These are phyloP conservation scores for Parastagonospora nodorum DNA, from an alignment of 2,329 filamentous ascomycete species.

Conservation along the genomic window DNA sequence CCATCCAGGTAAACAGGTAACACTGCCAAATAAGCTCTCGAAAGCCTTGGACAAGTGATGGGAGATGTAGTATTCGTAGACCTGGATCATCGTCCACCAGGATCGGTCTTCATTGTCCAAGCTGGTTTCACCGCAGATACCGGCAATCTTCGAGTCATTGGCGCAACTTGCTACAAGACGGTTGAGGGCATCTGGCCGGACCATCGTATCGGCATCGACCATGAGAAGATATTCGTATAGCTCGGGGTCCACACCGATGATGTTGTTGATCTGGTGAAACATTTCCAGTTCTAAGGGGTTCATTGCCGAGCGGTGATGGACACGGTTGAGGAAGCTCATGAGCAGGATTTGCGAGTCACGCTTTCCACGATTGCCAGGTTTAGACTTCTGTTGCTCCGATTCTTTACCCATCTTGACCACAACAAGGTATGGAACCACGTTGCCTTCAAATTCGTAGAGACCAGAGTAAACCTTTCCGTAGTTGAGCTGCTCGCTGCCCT, in stretches of 20 bases:
- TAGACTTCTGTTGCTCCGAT: conserved; percentile 86
- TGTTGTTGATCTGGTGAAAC: conserved; percentile 99
- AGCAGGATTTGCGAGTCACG: conserved; percentile 95
- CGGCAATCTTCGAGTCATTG: conserved; percentile 93
- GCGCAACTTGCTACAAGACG: conserved; percentile 89
- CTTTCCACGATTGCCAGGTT: conserved; percentile 97
- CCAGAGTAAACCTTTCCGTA: conserved; percentile 99
- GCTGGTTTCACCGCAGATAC: conserved; percentile 96
- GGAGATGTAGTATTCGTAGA: conserved; percentile 99
- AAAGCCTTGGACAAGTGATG: conserved; percentile 97
- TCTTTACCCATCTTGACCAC: conserved; percentile 97
- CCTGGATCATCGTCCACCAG: conserved; percentile 99
- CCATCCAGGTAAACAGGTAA: conserved; percentile 99
- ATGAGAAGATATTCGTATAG: conserved; percentile 96
- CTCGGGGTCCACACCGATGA: conserved; percentile 96
- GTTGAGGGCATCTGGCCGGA: conserved; percentile 89
- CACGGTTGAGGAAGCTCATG: conserved; percentile 97
- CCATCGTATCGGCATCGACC: conserved; percentile 97
- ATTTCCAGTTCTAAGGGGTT: conserved; percentile 95
- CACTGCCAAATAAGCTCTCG: conserved; percentile 95
- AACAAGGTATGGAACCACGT: conserved; percentile 94
- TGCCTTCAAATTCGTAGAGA: conserved; percentile 95
- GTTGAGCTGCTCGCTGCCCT: conserved; percentile 90
- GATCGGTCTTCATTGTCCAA: conserved; percentile 92
- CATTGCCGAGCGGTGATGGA: conserved; percentile 94